Conservation (phyloP, 805 yeast genomes). For the Groenewaldozyma salmanticensis region DNA sequence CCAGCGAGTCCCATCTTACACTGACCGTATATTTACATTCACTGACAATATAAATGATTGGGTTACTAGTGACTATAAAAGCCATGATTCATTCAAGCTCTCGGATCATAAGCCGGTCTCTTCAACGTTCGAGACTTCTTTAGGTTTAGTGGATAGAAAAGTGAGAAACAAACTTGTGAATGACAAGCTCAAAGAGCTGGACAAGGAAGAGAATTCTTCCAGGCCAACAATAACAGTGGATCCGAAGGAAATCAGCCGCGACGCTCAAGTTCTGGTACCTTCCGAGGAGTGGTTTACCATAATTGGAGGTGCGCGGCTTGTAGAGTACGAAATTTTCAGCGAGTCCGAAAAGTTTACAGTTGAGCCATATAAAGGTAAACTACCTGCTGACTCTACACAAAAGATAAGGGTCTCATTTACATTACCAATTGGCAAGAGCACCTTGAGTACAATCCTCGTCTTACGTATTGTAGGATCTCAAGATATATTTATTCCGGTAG, state of each 20-base stretch:
- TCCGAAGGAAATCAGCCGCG: slow-evolving; percentile 25
- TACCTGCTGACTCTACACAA: slow-evolving; percentile 23
- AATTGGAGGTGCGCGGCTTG: slow-evolving; percentile 28
- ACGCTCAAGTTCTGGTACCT: slow-evolving; percentile 22
- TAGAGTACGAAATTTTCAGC: slow-evolving; percentile 31
- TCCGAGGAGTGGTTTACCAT: slow-evolving; percentile 23
- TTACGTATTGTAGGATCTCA: slow-evolving; percentile 24
- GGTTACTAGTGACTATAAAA: slow-evolving; percentile 20
- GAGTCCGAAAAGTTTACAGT: slow-evolving; percentile 13
- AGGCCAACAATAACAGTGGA: slow-evolving; percentile 34
- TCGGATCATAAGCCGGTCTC: slow-evolving; percentile 54
- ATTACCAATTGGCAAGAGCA: slow-evolving; percentile 10
- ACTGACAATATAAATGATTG: slow-evolving; percentile 9
- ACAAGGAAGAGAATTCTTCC: slow-evolving; percentile 36
- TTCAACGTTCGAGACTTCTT: slow-evolving; percentile 27
- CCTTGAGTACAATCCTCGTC: slow-evolving; percentile 19
- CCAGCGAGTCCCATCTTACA: slow-evolving; percentile 45
- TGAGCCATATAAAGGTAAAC: slow-evolving; percentile 24
- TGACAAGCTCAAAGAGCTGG: slow-evolving; percentile 32
- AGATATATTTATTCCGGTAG: slow-evolving; percentile 24
- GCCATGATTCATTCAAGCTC: slow-evolving; percentile 23
- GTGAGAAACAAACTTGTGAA: slow-evolving; percentile 29
- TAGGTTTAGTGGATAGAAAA: slow-evolving; percentile 31
- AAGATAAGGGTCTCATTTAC: slow-evolving; percentile 13
- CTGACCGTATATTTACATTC: slow-evolving; percentile 43